Conservation (phyloP, 1,284 basidiomycete species). For the Fomes fomentarius region DNA sequence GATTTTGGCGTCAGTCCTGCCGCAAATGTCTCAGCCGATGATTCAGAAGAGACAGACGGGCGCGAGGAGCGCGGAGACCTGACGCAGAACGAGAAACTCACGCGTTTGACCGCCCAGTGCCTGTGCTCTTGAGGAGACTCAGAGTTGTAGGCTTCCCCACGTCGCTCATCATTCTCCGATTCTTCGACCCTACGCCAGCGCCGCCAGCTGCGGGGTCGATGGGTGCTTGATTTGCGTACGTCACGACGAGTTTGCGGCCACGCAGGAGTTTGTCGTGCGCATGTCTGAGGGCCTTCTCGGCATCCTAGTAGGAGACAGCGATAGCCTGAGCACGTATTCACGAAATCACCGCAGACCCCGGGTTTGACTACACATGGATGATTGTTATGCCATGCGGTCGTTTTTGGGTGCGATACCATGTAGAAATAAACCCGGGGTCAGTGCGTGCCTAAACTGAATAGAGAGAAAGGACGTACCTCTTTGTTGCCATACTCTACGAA, state of each 20-base stretch:
- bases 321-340: conserved; percentile 18
- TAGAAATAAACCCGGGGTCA: conserved; percentile 52
- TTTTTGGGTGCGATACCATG: conserved; percentile 19
- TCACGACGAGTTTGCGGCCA: conserved; percentile 87
- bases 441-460: conserved; percentile 32
- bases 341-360: conserved; percentile 19
- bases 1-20: conserved; percentile 86
- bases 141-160: conserved; percentile 81
- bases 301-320: conserved; percentile 63
- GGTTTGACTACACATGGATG: conserved; percentile 19
- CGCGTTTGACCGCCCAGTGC: conserved; percentile 61
- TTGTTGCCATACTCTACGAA: conserved; percentile 86
- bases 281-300: conserved; percentile 74
- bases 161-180: conserved; percentile 56
- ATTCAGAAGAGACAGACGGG: not conserved
- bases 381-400: conserved; percentile 17
- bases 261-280: conserved; percentile 84
- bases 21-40: not conserved
- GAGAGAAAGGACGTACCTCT: conserved; percentile 67
- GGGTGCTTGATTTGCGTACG: conserved; percentile 84
- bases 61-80: not conserved
- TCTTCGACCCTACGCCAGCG: conserved; percentile 25
- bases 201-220: conserved; percentile 36
- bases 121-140: conserved; percentile 80
- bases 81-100: conserved; percentile 39